These are phyloP conservation scores for Kentomonas sorsogonicus DNA, from an alignment of 208 protist genomes.

Conservation along the genomic window DNA sequence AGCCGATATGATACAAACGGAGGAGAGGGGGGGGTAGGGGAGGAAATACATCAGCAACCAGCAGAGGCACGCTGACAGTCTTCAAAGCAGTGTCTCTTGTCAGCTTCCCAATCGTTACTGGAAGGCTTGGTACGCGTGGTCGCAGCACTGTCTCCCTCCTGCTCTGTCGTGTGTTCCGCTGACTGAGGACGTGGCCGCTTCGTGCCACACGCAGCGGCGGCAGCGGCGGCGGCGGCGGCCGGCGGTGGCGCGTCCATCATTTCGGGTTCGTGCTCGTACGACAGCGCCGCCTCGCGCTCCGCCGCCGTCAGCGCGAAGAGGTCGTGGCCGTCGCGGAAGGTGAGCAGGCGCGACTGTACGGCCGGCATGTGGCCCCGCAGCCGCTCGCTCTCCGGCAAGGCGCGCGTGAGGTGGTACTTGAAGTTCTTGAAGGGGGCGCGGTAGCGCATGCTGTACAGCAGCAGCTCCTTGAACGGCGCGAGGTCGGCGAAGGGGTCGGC, in stretches of 20 bases:
- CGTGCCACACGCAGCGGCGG: neutral
- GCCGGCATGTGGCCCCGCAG: constrained; percentile 57
- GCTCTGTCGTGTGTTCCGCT: no score
- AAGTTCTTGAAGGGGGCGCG: constrained; percentile 65
- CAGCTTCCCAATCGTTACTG: no score
- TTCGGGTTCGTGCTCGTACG: constrained; percentile 22
- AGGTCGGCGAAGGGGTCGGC: constrained; percentile 22
- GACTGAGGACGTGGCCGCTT: neutral
- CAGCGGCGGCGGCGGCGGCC: neutral
- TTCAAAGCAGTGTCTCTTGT: no score
- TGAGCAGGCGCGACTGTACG: constrained; percentile 45
- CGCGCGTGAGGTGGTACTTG: constrained; percentile 88
- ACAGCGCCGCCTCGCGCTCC: constrained; percentile 17
- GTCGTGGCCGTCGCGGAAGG: constrained; percentile 54
- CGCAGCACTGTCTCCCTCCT: no score
- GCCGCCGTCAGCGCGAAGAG: constrained; percentile 36
- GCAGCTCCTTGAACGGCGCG: constrained; percentile 37
- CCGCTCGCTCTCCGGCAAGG: constrained; percentile 49
- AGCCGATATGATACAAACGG: no score
- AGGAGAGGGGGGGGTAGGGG: no score
- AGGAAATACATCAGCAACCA: no score
- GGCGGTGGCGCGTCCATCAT: constrained; percentile 26
- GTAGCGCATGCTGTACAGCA: constrained; percentile 56
- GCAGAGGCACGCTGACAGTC: no score
- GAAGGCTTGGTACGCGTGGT: no score